Conservation (phyloP, 441 rosid species). For the Corymbia calophylla region DNA sequence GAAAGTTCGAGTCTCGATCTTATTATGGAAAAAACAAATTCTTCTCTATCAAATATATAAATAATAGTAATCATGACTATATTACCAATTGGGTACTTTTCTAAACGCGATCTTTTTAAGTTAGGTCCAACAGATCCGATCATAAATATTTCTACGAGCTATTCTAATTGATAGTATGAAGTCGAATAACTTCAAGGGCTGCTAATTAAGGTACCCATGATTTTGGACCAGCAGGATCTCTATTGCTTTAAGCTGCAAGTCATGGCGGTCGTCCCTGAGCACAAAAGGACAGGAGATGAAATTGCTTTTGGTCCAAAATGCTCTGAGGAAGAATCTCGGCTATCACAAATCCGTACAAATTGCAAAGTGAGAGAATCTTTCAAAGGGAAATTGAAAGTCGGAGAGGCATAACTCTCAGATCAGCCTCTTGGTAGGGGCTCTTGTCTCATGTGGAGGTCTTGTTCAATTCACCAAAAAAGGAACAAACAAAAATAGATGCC, state of each 20-base stretch:
- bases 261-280: background rate
- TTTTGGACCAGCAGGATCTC: background rate
- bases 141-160: background rate
- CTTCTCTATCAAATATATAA: background rate
- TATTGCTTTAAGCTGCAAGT: background rate
- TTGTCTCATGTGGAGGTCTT: background rate
- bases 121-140: background rate
- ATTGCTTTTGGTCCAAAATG: background rate
- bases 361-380: background rate
- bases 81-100: background rate
- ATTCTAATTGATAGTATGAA: background rate
- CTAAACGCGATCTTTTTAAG: background rate
- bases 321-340: background rate
- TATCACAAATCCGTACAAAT: background rate
- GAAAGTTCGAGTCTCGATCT: background rate
- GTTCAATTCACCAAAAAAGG: background rate
- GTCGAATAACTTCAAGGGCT: background rate
- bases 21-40: background rate
- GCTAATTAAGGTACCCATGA: background rate
- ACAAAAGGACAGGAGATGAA: background rate
- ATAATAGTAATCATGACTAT: background rate
- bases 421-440: background rate
- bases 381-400: background rate
- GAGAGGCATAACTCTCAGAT: background rate
- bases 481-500: background rate